A percentile compares a stretch with the other conserved stretches of the same genome.
Conservation (phyloP, 345 rosid species). For the Trapa incisa region DNA sequence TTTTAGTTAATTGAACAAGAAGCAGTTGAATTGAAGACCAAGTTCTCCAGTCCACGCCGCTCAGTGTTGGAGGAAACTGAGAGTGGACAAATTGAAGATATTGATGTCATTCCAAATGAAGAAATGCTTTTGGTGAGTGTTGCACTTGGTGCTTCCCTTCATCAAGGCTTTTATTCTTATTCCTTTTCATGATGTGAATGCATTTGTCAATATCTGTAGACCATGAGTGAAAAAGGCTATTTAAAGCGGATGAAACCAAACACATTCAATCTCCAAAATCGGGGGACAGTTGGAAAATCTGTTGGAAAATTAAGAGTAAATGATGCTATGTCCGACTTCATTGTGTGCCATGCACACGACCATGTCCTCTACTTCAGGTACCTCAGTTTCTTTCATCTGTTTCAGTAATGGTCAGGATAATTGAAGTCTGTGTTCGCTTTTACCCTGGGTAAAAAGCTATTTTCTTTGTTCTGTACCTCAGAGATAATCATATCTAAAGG, state of each 20-base stretch:
- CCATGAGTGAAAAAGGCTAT: conserved; percentile 90
- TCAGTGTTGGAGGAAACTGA: conserved; percentile 73
- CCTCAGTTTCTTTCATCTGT: background rate
- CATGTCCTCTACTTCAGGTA: conserved; percentile 90
- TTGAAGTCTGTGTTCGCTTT: background rate
- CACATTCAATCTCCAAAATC: conserved; percentile 85
- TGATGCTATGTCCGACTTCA: conserved; percentile 90
- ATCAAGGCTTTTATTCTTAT: background rate
- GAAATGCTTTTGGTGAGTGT: conserved; percentile 73
- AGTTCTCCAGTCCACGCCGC: conserved; percentile 62
- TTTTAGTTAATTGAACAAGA: conserved; percentile 72
- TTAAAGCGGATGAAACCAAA: conserved; percentile 82
- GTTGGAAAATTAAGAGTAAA: conserved; percentile 81
- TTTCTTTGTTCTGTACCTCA: background rate
- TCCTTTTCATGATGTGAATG: conserved; percentile 5
- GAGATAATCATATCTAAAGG: background rate
- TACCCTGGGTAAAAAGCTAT: background rate
- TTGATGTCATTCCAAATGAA: conserved; percentile 87
- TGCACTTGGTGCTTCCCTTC: conserved; percentile 1
- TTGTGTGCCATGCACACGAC: conserved; percentile 88
- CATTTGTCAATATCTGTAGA: conserved; percentile 36
- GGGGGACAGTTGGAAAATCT: conserved; percentile 95
- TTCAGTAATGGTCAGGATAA: background rate
- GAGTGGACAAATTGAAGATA: conserved; percentile 74
- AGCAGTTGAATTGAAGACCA: conserved; percentile 70